phyloP scores from a whole-genome alignment of 306 rosid genomes.

The Acacia confusa region DNA sequence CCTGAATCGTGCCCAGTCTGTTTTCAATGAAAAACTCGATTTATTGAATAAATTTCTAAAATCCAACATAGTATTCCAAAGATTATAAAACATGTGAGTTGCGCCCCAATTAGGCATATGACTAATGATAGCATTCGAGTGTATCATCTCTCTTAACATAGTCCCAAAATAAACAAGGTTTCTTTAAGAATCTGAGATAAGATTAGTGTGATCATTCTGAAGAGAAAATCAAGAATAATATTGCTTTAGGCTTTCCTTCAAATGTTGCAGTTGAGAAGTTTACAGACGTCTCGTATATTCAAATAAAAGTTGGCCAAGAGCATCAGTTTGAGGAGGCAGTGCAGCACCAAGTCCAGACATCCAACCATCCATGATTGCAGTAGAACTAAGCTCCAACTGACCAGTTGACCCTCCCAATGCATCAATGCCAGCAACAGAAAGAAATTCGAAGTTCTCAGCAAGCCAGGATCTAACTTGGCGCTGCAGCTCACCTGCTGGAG shows the following conservation, averaged over 20 bases:
- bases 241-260: conserved; percentile 57
- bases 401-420: conserved; percentile 68
- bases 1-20: not conserved
- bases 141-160: not conserved
- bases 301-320: conserved; percentile 79
- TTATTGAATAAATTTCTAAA: not conserved
- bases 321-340: conserved; percentile 74
- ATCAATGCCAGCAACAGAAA: conserved; percentile 65
- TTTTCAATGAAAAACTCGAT: not conserved
- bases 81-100: not conserved
- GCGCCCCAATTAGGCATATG: not conserved
- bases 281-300: conserved; percentile 73
- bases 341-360: conserved; percentile 94
- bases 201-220: not conserved
- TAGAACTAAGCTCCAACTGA: conserved; percentile 88
- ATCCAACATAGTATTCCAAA: not conserved
- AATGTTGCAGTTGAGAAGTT: conserved; percentile 81
- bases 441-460: conserved; percentile 73
- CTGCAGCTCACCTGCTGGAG: conserved; percentile 92
- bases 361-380: conserved; percentile 95
- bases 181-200: conserved; percentile 5
- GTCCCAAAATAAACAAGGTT: not conserved
- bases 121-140: not conserved
- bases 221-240: conserved; percentile 16
- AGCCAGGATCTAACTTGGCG: conserved; percentile 89